These are phyloP conservation scores for Microsporum canis DNA, from an alignment of 2,329 filamentous ascomycete genomes.

Conservation along the genomic window DNA sequence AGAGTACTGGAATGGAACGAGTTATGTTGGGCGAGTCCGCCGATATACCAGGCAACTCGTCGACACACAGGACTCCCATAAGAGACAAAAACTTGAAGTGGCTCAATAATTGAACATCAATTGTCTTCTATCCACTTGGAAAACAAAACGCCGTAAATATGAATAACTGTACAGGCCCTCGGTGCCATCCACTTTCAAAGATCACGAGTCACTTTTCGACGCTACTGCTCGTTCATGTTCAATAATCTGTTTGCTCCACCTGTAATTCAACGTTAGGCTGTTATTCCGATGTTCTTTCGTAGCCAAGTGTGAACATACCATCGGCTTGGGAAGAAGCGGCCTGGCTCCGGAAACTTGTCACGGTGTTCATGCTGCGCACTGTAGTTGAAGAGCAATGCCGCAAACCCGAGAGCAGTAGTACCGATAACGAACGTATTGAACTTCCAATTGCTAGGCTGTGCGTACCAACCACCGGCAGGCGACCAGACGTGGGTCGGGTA, in stretches of 20 bases:
- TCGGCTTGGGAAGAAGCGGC: constrained; percentile 73
- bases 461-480: constrained; percentile 93
- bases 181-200: neutral
- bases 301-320: constrained; percentile 45
- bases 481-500: constrained; percentile 99
- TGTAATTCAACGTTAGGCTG: constrained; percentile 22
- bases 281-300: constrained; percentile 18
- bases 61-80: constrained; percentile 23
- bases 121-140: constrained; percentile 6
- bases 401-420: constrained; percentile 56
- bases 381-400: constrained; percentile 56
- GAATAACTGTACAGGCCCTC: constrained; percentile 2
- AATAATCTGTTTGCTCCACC: constrained; percentile 61
- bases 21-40: constrained; percentile 35
- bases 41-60: constrained; percentile 35
- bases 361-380: constrained; percentile 65
- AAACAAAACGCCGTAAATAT: constrained; percentile 2
- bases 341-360: constrained; percentile 62
- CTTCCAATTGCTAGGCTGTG: constrained; percentile 90
- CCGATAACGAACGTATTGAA: constrained; percentile 72
- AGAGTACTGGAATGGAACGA: constrained; percentile 36
- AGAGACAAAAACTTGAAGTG: neutral
- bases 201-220: constrained; percentile 13
- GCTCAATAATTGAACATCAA: constrained; percentile 9
- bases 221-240: constrained; percentile 51